Base-by-base conservation (phyloP, 73 alveolate species). In the Paramecium pentaurelia region DNA sequence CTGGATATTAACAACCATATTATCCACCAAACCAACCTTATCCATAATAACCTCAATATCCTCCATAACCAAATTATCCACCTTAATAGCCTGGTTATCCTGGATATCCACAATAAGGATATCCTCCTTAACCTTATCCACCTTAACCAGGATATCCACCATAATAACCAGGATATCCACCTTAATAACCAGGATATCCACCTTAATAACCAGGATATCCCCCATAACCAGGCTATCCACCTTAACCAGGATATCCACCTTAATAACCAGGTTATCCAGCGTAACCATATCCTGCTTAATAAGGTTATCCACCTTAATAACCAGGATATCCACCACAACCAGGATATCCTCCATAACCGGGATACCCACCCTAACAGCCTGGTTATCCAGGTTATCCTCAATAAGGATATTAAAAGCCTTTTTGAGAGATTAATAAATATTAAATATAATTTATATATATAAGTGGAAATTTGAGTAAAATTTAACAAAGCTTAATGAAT, bases 231-330 rank as follows among this genome's bases (percentile, higher is more conserved):
- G 71, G 71, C 0, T 22, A 34, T 73, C 42, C 34, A 14, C 70
- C 88, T 1, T 34, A 34, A 34, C 38, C 4, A 73, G 88, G 88
- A 0, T 73, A 73, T 73, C 88, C 88, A 0, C 0, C 25, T 22
- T 22, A 22, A 22, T 22, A 28, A n/a, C n/a, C n/a, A 73, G 88
- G 88, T 6, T 73, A 73, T 73, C 88, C 88, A n/a, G n/a, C n/a
- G n/a, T n/a, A n/a, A n/a, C n/a, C n/a, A n/a, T n/a, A n/a, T n/a
- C n/a, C n/a, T n/a, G n/a, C n/a, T n/a, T n/a, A n/a, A n/a, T n/a
- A n/a, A n/a, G n/a, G n/a, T n/a, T n/a, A 73, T 58, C 88, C 88
- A 7, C 86, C 86, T n/a, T n/a, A n/a, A 58, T 58, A 58, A 58
- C 71, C 71, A 3, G 86, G 86, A 18, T 71, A 71, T 37, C 86